Conservation (phyloP, 164 flowering plant species). For the Saururus chinensis region DNA sequence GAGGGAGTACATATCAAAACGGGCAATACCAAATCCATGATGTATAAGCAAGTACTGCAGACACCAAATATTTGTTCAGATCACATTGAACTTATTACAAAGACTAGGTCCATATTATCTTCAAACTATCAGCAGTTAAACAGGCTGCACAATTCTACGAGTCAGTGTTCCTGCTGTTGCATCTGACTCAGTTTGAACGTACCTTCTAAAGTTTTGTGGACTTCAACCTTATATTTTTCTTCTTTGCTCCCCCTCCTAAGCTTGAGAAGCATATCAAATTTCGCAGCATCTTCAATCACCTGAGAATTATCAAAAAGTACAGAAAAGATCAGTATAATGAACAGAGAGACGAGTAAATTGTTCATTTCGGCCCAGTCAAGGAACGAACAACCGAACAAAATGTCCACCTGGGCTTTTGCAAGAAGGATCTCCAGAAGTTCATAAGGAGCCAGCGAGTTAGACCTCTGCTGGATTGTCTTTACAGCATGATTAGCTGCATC, state of each 20-base stretch:
- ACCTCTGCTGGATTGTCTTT: slow-evolving; percentile 60
- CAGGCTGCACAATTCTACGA: too few species aligned
- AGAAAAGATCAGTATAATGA: not conserved
- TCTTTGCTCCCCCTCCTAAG: slow-evolving; percentile 16
- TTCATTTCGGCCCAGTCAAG: not conserved
- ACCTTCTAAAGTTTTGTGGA: slow-evolving; percentile 24
- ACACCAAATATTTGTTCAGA: too few species aligned
- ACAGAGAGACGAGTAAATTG: not conserved
- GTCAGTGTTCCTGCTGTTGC: slow-evolving; percentile 9
- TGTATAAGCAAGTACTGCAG: too few species aligned
- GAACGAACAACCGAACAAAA: not conserved
- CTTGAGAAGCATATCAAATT: slow-evolving; percentile 41
- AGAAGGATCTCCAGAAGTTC: slow-evolving; percentile 54
- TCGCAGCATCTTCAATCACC: slow-evolving; percentile 48
- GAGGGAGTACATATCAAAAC: too few species aligned
- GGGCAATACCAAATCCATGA: too few species aligned
- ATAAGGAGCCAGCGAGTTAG: slow-evolving; percentile 61
- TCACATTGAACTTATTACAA: too few species aligned
- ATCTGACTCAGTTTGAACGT: slow-evolving; percentile 19
- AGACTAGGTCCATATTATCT: too few species aligned
- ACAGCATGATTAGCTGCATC: slow-evolving; percentile 72
- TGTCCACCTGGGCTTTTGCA: slow-evolving; percentile 63
- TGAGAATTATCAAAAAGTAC: slow-evolving; percentile 2
- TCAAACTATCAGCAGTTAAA: too few species aligned
- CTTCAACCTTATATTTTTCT: slow-evolving; percentile 12